Conservation (phyloP, 768 basidiomycete species). For the Mycena kentingensis region DNA sequence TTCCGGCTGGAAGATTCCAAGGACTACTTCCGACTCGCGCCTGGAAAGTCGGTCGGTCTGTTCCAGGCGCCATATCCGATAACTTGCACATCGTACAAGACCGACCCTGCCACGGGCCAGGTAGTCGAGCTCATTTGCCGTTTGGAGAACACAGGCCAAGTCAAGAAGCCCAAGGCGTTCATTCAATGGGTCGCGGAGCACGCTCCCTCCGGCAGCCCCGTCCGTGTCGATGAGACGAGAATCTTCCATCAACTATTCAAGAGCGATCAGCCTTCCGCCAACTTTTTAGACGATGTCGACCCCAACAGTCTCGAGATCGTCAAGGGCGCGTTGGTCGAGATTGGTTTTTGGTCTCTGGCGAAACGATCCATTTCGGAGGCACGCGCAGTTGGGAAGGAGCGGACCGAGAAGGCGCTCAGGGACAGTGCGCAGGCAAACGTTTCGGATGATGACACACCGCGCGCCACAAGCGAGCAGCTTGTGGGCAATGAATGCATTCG, state of each 20-base stretch:
- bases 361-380: constrained; percentile 68
- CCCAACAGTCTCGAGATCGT: constrained; percentile 79
- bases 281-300: constrained; percentile 83
- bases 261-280: constrained; percentile 84
- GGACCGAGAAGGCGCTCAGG: constrained; percentile 62
- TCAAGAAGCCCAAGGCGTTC: constrained; percentile 86
- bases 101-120: constrained; percentile 67
- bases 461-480: constrained; percentile 75
- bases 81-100: constrained; percentile 88
- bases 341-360: constrained; percentile 86
- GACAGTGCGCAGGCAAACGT: constrained; percentile 41
- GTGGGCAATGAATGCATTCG: constrained; percentile 90
- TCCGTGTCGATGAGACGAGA: constrained; percentile 84
- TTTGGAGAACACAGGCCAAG: constrained; percentile 67
- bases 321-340: constrained; percentile 81
- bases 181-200: constrained; percentile 98
- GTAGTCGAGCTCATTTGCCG: constrained; percentile 80
- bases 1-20: constrained; percentile 89
- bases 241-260: constrained; percentile 94
- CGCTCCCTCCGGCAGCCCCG: constrained; percentile 73
- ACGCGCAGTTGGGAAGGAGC: constrained; percentile 59
- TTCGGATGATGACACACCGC: constrained; percentile 58
- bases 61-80: constrained; percentile 93
- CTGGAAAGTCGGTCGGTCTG: constrained; percentile 95
- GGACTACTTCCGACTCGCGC: constrained; percentile 97